These are phyloP conservation scores for Candida piceae DNA, from an alignment of 805 yeast species.

Conservation along the genomic window DNA sequence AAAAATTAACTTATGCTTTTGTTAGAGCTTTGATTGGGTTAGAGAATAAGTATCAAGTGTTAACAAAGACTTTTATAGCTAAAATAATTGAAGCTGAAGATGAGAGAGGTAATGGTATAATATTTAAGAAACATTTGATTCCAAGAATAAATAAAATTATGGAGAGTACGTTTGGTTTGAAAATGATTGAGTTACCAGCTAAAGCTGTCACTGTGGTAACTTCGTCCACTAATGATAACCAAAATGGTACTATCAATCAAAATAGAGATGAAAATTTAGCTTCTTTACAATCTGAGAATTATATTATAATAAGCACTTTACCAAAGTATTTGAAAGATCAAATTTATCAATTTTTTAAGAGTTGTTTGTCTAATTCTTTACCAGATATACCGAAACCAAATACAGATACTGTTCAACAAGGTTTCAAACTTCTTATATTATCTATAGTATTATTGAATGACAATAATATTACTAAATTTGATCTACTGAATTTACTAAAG, in stretches of 20 bases:
- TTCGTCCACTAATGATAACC: neutral
- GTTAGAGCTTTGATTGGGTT: slow-evolving; percentile 25
- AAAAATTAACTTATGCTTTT: slow-evolving; percentile 22
- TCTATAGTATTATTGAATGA: slow-evolving; percentile 23
- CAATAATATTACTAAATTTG: slow-evolving; percentile 25
- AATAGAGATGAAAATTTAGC: neutral
- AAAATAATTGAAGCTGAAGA: slow-evolving; percentile 27
- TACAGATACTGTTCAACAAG: slow-evolving; percentile 18
- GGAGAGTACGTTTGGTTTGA: slow-evolving; percentile 19
- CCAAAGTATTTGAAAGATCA: slow-evolving; percentile 19
- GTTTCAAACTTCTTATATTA: slow-evolving; percentile 24
- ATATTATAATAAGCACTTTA: slow-evolving; percentile 21
- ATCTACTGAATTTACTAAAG: slow-evolving; percentile 19
- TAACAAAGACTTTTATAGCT: slow-evolving; percentile 23
- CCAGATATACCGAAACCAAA: slow-evolving; percentile 26
- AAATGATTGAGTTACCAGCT: slow-evolving; percentile 22
- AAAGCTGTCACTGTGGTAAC: neutral
- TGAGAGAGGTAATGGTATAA: slow-evolving; percentile 24
- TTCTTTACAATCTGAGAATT: slow-evolving; percentile 25
- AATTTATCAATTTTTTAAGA: slow-evolving; percentile 15
- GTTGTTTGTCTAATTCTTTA: too few species aligned
- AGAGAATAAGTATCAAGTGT: slow-evolving; percentile 23
- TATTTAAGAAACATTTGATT: slow-evolving; percentile 23
- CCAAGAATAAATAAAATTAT: slow-evolving; percentile 13
- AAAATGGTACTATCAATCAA: neutral